A percentile compares a stretch with the other conserved stretches of the same genome.
phyloP scores from a whole-genome alignment of 805 yeast genomes.

The Lipomyces yamanashiensis region DNA sequence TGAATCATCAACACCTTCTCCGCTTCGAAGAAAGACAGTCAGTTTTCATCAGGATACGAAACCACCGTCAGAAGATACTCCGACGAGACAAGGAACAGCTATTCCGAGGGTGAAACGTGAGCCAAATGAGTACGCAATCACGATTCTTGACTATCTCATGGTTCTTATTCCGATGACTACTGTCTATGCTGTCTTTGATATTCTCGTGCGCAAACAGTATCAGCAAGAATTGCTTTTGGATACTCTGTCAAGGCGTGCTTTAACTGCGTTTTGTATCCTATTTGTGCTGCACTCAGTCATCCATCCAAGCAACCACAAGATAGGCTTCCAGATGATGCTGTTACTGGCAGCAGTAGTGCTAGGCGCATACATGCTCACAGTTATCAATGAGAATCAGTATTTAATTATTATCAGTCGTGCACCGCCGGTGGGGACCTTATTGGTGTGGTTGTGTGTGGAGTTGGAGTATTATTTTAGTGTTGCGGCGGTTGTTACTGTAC shows the following conservation, averaged over 20 bases:
- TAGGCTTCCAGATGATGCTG: slow-evolving; percentile 38
- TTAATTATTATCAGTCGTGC: slow-evolving; percentile 48
- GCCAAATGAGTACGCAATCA: slow-evolving; percentile 40
- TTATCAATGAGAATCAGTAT: slow-evolving; percentile 47
- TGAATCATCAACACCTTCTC: neutral
- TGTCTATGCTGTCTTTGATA: slow-evolving; percentile 45
- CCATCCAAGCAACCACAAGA: slow-evolving; percentile 39
- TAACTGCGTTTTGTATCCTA: slow-evolving; percentile 44
- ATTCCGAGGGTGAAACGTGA: neutral
- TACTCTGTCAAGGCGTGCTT: slow-evolving; percentile 30
- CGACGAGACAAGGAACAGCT: slow-evolving; percentile 17
- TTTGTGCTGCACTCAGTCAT: slow-evolving; percentile 40
- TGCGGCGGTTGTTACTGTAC: slow-evolving; percentile 20
- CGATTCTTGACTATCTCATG: slow-evolving; percentile 41
- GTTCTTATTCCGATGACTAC: slow-evolving; percentile 44
- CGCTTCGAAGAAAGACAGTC: slow-evolving; percentile 21
- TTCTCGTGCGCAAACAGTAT: slow-evolving; percentile 47
- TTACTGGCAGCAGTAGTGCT: slow-evolving; percentile 38
- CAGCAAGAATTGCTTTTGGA: slow-evolving; percentile 39
- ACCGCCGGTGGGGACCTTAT: slow-evolving; percentile 50
- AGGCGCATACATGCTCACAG: slow-evolving; percentile 46
- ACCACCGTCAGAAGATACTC: slow-evolving; percentile 30
- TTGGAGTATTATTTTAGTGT: slow-evolving; percentile 45
- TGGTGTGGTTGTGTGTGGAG: slow-evolving; percentile 50
- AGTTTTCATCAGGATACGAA: slow-evolving; percentile 31